Percentiles rank a stretch among this genome's conserved stretches.
phyloP scores from a whole-genome alignment of 139 green algal genomes.

The Chlorella sp. region DNA sequence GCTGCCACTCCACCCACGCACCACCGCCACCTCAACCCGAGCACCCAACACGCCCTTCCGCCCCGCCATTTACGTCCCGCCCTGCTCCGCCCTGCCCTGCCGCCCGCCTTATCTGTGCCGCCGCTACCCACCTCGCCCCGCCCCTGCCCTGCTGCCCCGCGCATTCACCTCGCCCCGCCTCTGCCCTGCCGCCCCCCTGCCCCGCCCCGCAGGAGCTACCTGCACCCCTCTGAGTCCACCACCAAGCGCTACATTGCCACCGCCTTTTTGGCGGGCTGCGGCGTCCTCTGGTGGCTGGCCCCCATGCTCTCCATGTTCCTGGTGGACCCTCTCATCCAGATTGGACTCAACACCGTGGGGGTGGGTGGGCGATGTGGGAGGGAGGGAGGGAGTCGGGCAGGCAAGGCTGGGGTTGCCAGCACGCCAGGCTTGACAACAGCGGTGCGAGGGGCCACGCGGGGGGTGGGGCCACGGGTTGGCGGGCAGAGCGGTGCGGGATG shows the following conservation, averaged over 20 bases:
- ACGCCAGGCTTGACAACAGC: neutral
- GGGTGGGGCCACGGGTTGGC: neutral
- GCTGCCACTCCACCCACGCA: too few relatives aligned
- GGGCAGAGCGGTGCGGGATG: too few relatives aligned
- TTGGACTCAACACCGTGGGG: constrained; percentile 16
- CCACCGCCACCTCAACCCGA: too few relatives aligned
- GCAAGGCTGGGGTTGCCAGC: neutral
- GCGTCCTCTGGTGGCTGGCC: constrained; percentile 36
- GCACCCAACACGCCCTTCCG: too few relatives aligned
- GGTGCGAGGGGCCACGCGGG: neutral
- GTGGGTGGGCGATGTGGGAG: neutral
- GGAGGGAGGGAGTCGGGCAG: too few relatives aligned
- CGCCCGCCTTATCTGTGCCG: neutral
- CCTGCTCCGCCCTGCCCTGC: neutral
- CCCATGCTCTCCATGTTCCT: constrained; percentile 46
- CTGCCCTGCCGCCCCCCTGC: neutral
- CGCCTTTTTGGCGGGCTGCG: neutral
- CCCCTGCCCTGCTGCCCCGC: neutral
- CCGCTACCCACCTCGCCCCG: too few relatives aligned
- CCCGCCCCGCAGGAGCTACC: neutral
- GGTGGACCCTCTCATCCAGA: constrained; percentile 40
- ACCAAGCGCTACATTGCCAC: neutral
- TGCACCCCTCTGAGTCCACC: neutral
- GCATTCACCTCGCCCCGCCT: neutral
- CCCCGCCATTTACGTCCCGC: too few relatives aligned